phyloP scores from a whole-genome alignment of 2,329 filamentous ascomycete species.

The Pestalotiopsis sp. region DNA sequence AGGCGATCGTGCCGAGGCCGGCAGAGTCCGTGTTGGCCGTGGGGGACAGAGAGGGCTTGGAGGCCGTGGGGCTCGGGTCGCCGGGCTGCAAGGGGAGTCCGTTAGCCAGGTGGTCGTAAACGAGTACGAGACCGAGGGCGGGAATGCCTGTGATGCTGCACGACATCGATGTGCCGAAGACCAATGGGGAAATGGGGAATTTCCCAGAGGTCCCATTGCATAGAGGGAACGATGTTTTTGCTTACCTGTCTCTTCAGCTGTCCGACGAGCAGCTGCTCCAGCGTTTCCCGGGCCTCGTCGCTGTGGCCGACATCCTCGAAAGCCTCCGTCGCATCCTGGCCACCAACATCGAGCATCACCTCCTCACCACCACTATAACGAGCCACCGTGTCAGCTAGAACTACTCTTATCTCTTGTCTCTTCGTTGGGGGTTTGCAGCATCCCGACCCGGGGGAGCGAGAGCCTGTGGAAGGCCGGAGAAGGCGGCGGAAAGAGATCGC shows the following conservation, averaged over 20 bases:
- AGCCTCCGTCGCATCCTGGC: slow-evolving; percentile 94
- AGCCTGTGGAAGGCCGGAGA: neutral
- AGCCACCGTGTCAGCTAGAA: slow-evolving; percentile 1
- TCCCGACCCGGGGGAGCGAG: neutral
- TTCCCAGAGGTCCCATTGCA: neutral
- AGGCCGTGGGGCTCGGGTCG: slow-evolving; percentile 73
- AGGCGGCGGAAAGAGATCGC: neutral
- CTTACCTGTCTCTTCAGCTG: slow-evolving; percentile 79
- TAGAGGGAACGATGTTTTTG: slow-evolving; percentile 16
- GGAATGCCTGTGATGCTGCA: neutral
- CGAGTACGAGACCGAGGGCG: neutral
- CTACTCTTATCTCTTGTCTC: neutral
- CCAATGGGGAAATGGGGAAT: slow-evolving; percentile 7
- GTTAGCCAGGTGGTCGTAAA: neutral
- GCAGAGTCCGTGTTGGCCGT: slow-evolving; percentile 51
- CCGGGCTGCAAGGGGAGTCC: slow-evolving; percentile 60
- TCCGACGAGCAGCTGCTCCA: slow-evolving; percentile 76
- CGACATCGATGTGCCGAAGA: neutral
- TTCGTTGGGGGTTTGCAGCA: neutral
- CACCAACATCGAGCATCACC: slow-evolving; percentile 92
- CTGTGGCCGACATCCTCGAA: slow-evolving; percentile 99
- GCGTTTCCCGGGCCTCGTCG: slow-evolving; percentile 95
- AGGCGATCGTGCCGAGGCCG: slow-evolving; percentile 76
- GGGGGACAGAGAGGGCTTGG: slow-evolving; percentile 49
- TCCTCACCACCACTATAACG: slow-evolving; percentile 87